These are phyloP conservation scores for Odontarrhena argentea DNA, from an alignment of 345 rosid species.

Conservation along the genomic window DNA sequence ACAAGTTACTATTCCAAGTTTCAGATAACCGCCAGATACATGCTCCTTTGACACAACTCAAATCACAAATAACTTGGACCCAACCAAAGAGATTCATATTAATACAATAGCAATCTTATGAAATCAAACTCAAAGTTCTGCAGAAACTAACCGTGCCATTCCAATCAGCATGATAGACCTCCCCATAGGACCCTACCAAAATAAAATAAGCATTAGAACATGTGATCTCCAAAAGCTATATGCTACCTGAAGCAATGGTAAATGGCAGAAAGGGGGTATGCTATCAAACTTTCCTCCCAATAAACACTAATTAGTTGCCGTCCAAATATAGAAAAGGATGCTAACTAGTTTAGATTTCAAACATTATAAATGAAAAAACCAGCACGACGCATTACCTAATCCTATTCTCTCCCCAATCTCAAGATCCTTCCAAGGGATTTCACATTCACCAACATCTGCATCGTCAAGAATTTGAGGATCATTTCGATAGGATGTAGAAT, in stretches of 20 bases:
- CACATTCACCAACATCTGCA: conserved; percentile 91
- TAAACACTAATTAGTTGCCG: conserved; percentile 20
- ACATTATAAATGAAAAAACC: conserved; percentile 11
- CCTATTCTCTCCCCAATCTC: conserved; percentile 97
- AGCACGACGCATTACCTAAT: conserved; percentile 63
- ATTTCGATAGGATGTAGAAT: conserved; percentile 51
- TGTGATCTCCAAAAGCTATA: conserved; percentile 20
- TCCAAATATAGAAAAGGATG: neutral
- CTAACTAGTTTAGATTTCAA: conserved; percentile 10
- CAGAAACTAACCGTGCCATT: conserved; percentile 86
- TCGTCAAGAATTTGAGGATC: conserved; percentile 78
- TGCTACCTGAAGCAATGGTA: conserved; percentile 6
- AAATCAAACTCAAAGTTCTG: conserved; percentile 25
- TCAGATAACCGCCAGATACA: conserved; percentile 10
- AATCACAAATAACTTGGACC: conserved; percentile 14
- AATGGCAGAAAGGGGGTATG: neutral
- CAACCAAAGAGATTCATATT: conserved; percentile 11
- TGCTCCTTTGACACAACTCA: conserved; percentile 7
- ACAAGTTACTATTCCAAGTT: neutral
- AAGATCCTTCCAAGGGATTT: conserved; percentile 98
- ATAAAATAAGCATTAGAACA: conserved; percentile 31
- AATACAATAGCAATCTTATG: conserved; percentile 18
- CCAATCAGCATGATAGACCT: conserved; percentile 98
- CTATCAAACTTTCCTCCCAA: neutral
- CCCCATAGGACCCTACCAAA: conserved; percentile 91